phyloP scores from a whole-genome alignment of 139 green algal species.

The Pleodorina starrii region DNA sequence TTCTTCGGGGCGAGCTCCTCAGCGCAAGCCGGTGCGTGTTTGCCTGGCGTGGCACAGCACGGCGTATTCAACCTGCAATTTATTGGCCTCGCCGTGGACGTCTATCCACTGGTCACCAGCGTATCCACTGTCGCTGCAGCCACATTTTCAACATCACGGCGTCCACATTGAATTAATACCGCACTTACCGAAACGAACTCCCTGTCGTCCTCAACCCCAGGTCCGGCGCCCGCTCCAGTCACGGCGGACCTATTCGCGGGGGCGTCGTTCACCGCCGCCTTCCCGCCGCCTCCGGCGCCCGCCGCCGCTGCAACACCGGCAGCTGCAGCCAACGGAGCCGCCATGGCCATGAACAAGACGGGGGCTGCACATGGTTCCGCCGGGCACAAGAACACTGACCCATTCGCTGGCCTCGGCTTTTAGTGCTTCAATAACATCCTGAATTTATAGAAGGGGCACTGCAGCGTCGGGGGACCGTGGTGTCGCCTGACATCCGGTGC shows the following conservation, averaged over 20 bases:
- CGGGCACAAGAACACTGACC: slow-evolving; percentile 57
- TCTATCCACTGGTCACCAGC: background rate
- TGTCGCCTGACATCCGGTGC: too few relatives aligned
- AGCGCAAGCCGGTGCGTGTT: background rate
- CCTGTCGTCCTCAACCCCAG: background rate
- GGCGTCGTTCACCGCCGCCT: background rate
- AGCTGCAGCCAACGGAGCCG: background rate
- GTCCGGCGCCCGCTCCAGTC: background rate
- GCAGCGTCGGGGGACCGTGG: too few relatives aligned
- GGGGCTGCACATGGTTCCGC: slow-evolving; percentile 26
- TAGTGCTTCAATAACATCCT: background rate
- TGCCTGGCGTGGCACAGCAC: background rate
- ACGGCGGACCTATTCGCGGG: slow-evolving; percentile 46
- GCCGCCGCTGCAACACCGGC: background rate
- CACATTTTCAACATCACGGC: background rate
- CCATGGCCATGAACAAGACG: slow-evolving; percentile 36
- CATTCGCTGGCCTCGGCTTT: slow-evolving; percentile 68
- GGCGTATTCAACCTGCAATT: background rate
- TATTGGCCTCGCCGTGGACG: background rate
- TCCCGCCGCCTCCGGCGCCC: background rate
- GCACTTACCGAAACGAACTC: background rate
- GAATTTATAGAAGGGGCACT: too few relatives aligned
- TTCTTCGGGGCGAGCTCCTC: slow-evolving; percentile 15
- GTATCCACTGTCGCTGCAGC: background rate
- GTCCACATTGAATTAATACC: background rate